Evolutionary conservation across 2,329 filamentous ascomycete genomes (phyloP), one percentile per base, ranked within the genome.

Genomic region (Aspergillus piperis): DNA sequence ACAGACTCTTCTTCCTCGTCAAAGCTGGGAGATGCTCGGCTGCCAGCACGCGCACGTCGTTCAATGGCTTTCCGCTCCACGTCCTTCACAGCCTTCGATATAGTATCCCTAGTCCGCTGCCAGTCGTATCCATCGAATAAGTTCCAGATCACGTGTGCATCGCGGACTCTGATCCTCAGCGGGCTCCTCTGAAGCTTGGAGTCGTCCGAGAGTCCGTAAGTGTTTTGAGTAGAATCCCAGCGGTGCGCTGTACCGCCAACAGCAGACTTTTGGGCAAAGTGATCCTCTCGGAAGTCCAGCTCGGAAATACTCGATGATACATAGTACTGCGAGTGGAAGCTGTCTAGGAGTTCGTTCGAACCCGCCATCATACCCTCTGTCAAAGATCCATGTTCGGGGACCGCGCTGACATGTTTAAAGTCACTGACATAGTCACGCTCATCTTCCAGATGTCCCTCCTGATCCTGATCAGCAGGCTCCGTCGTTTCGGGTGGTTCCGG

Each of bases 121-220:
- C 96, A 99, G 76, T 99, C 96, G 73, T 96, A 99, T 1, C 95
- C 95, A 79, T 99, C 95, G 75, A 95, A 97, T 1, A 99, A 81
- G 71, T 99, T 96, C 95, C 95, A 99, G 61, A 98, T 97, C 54
- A 97, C 81, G 72, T 98, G 92, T 5, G 96, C 88, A 71, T 97
- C 92, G 25, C 91, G 88, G 15, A 98, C 84, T 5, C 87, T 87
- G 2, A 97, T 82, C 64, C 87, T 88, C 13, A 99, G 78, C 5
- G 94, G 91, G 63, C 89, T 91, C 56, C 82, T 82, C 41, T 83
- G 82, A 8, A 88, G 80, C 62, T 88, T 86, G 8, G 79, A 74
- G 53, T 85, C 82, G 47, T 89, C 88, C 1, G 86, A 83, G 44
- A 83, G 80, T 57, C 90, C 88, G 68, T 95, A 95, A 1, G 84